These are phyloP conservation scores for Nitzschia putrida DNA, from an alignment of 108 stramenopile genomes.

Conservation along the genomic window DNA sequence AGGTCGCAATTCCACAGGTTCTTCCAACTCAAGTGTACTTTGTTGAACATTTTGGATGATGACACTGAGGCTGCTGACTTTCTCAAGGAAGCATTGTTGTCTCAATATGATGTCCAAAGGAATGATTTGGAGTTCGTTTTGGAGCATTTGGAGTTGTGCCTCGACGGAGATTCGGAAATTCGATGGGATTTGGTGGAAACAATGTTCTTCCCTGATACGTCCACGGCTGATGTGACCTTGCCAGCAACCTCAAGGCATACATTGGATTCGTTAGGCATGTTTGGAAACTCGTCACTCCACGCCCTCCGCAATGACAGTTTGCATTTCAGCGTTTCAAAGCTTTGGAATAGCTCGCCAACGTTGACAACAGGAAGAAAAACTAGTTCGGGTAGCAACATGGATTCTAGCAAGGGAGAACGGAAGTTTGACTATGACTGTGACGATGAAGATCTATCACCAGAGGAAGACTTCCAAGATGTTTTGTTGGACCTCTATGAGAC, in stretches of 20 bases:
- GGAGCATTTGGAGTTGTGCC: constrained; percentile 6
- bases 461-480: constrained; percentile 65
- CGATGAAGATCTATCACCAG: constrained; percentile 72
- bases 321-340: not conserved
- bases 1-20: constrained; percentile 1
- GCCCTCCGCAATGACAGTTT: not conserved
- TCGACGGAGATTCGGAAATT: constrained; percentile 4
- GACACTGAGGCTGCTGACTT: not conserved
- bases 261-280: too few relatives aligned
- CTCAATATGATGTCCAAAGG: constrained; percentile 3
- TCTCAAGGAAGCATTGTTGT: not conserved
- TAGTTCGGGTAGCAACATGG: not conserved
- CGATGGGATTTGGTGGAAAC: constrained; percentile 14
- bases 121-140: constrained; percentile 8
- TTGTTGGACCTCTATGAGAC: constrained; percentile 1
- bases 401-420: constrained; percentile 28
- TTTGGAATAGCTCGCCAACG: not conserved
- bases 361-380: not conserved
- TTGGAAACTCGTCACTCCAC: too few relatives aligned
- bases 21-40: constrained; percentile 5
- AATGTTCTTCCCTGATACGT: constrained; percentile 11
- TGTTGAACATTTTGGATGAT: constrained; percentile 2
- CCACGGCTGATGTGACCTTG: not conserved
- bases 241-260: not conserved
- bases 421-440: constrained; percentile 79